Evolutionary conservation across 192 early-diverging fungal genomes (phyloP).

Genomic region (Funneliformis mosseae): DNA sequence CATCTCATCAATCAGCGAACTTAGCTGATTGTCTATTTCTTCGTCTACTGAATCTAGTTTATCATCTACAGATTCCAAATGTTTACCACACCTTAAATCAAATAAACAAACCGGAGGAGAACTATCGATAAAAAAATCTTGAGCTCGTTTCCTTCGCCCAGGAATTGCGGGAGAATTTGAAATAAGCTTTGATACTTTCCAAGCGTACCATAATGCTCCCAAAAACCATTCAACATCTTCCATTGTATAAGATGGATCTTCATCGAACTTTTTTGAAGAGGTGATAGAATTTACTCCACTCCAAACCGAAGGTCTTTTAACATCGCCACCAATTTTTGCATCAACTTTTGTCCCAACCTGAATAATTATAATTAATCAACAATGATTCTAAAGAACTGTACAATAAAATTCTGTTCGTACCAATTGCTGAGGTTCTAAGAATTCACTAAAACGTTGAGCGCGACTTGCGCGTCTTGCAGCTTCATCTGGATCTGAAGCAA

Average conservation of each 20-base stretch:
- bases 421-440: neutral
- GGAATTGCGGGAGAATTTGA: neutral
- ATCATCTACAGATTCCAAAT: neutral
- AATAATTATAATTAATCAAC: neutral
- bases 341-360: neutral
- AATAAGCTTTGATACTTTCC: neutral
- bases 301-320: neutral
- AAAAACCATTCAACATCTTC: neutral
- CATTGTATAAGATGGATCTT: neutral
- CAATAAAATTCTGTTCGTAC: neutral
- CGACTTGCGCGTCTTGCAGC: neutral
- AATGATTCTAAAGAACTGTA: neutral
- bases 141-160: neutral
- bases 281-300: neutral
- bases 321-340: neutral
- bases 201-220: neutral
- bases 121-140: neutral
- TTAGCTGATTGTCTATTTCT: neutral
- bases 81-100: neutral
- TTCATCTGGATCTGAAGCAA: neutral
- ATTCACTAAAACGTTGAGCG: neutral
- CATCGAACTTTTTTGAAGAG: neutral
- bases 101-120: neutral
- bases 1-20: neutral
- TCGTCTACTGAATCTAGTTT: neutral